Base-by-base conservation (phyloP, 2,329 filamentous ascomycete species). In the Fusarium aywerte region DNA sequence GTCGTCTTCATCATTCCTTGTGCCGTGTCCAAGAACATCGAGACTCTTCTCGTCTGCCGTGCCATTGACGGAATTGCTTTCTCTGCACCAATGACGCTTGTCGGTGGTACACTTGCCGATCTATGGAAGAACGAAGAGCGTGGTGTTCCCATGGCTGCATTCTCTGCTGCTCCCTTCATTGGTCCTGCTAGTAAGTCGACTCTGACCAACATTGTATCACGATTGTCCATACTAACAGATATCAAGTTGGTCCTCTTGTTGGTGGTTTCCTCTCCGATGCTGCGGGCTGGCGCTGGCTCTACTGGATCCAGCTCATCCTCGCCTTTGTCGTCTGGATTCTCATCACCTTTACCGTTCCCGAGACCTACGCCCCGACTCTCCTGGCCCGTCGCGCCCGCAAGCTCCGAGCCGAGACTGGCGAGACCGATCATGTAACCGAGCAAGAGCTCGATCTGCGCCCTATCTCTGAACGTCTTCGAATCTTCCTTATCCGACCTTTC, bases 311-410 rank as follows among this genome's bases (percentile, higher is more conserved):
- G 74, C 82, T 96, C 12, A 96, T 97, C 73, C 75, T 96, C 13
- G 82, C 90, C 25, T 88, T 83, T 15, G 75, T 89, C 47, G 86
- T 90, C 70, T 96, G 90, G 87, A 62, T 90, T 18, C 76, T 95
- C 62, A 93, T 96, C 77, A 90, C 89, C 29, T 94, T 96, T 78
- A 96, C 92, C n/a, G 90, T 97, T 0, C 92, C 92, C 2, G 93
- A 97, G 78, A 97, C 93, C 0, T 97, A 96, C 76, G 89, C 92
- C 0, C 92, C 93, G 0, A 91, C 88, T 0, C 88, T 97, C 49
- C 86, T 97, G 16, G 85, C 87, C 51, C 80, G 80, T 29, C 86
- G 92, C 13, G 93, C 93, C 4, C 83, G 84, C 73, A 91, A 92
- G 76, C 80, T 96, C 62, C 86, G 93, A 51, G 87, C 89, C 74